Percentiles rank a stretch among this genome's conserved stretches.
Conservation (phyloP, 2,329 filamentous ascomycete genomes). For the Aureobasidium melanogenum region DNA sequence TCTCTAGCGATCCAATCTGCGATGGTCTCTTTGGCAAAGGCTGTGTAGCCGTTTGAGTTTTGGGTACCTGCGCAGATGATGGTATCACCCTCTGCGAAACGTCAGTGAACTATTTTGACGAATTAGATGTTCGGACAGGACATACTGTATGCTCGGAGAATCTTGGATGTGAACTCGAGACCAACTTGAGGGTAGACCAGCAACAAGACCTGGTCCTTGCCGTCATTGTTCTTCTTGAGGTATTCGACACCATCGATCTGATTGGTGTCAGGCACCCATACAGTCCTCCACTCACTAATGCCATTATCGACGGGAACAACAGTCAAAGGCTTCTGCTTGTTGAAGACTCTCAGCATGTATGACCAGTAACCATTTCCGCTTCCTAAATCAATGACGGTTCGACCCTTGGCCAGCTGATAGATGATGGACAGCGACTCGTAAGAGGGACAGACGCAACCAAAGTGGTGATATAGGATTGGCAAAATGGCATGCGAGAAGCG, state of each 20-base stretch:
- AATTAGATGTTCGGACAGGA: constrained; percentile 36
- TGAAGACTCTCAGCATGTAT: constrained; percentile 56
- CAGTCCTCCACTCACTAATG: constrained; percentile 58
- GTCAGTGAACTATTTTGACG: not conserved
- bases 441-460: constrained; percentile 62
- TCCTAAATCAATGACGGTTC: constrained; percentile 56
- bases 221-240: constrained; percentile 42
- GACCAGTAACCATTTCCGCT: constrained; percentile 70
- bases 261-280: constrained; percentile 61
- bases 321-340: constrained; percentile 29
- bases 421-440: constrained; percentile 58
- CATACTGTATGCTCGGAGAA: constrained; percentile 50
- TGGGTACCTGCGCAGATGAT: constrained; percentile 67
- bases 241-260: constrained; percentile 52
- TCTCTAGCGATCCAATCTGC: constrained; percentile 57
- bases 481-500: constrained; percentile 58
- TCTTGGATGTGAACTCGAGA: constrained; percentile 53
- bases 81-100: constrained; percentile 42
- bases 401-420: constrained; percentile 42
- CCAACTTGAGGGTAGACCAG: constrained; percentile 67
- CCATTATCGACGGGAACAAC: constrained; percentile 58
- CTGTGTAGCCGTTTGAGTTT: constrained; percentile 66
- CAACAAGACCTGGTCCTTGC: constrained; percentile 51
- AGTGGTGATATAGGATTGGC: constrained; percentile 69
- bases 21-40: constrained; percentile 54